These are phyloP conservation scores for Penicillium sp. DNA, from an alignment of 2,329 filamentous ascomycete species.

Conservation along the genomic window DNA sequence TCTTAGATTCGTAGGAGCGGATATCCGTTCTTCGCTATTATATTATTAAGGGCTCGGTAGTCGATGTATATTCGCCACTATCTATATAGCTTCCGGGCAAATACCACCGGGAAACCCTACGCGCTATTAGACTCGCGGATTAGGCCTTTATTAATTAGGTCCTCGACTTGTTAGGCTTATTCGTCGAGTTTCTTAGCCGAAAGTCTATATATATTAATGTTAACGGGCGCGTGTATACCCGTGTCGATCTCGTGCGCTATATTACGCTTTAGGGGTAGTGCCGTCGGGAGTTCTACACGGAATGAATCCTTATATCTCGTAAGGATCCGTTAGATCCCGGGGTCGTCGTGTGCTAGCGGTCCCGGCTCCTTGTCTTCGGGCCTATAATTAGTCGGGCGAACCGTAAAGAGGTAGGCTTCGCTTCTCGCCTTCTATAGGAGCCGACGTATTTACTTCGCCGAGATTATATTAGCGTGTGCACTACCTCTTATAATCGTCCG, in stretches of 20 bases:
- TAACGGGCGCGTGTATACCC: neutral
- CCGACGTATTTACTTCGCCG: fast-evolving
- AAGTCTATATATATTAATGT: neutral
- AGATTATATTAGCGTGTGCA: too few species aligned
- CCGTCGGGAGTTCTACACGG: neutral
- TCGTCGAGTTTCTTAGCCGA: neutral
- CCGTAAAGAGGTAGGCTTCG: too few species aligned
- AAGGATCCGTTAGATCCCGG: too few species aligned
- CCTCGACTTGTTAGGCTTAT: neutral
- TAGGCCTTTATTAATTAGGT: neutral
- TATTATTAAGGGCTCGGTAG: neutral
- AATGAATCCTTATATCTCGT: neutral
- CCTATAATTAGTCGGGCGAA: fast-evolving
- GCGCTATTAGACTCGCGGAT: neutral
- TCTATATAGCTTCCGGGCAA: neutral
- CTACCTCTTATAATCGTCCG: too few species aligned
- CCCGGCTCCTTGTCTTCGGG: fast-evolving
- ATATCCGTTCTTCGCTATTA: neutral
- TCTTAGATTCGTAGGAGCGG: neutral
- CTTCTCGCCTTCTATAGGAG: too few species aligned
- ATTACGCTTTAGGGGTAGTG: neutral
- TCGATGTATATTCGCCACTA: neutral
- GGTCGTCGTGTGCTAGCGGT: too few species aligned
- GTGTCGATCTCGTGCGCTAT: neutral
- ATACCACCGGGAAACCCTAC: neutral